These are phyloP conservation scores for Piper longum DNA, from an alignment of 164 flowering plant genomes.

Conservation along the genomic window DNA sequence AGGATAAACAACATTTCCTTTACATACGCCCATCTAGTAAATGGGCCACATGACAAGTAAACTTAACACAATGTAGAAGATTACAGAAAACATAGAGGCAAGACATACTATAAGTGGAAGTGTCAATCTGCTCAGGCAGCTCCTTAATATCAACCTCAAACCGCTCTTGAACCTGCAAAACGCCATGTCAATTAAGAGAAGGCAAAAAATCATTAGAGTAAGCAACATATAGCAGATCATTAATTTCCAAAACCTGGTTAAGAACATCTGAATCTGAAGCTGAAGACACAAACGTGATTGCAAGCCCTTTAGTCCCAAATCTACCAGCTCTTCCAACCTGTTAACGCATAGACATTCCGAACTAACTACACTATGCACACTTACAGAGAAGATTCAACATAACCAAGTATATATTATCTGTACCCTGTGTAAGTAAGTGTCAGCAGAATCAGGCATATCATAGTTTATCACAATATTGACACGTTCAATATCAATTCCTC, in stretches of 20 bases:
- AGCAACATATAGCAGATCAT: neutral
- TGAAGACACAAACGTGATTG: constrained; percentile 92
- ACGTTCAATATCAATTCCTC: constrained; percentile 95
- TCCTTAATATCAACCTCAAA: constrained; percentile 96
- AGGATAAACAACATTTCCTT: too few relatives aligned
- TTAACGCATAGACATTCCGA: neutral
- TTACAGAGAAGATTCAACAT: neutral
- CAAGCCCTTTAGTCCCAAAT: constrained; percentile 96
- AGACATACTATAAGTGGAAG: constrained; percentile 87
- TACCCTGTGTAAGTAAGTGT: constrained; percentile 92
- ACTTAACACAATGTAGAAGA: too few relatives aligned
- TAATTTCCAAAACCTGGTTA: constrained; percentile 46
- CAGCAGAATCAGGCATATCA: constrained; percentile 99
- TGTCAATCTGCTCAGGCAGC: constrained; percentile 98
- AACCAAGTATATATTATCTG: neutral
- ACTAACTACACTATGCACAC: neutral
- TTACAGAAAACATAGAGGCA: too few relatives aligned
- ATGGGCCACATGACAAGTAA: too few relatives aligned
- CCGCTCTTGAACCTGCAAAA: constrained; percentile 76
- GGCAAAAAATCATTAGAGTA: neutral
- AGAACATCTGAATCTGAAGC: constrained; percentile 89
- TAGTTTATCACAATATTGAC: constrained; percentile 95
- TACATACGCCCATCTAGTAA: too few relatives aligned
- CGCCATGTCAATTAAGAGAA: neutral
- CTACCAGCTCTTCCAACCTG: constrained; percentile 99